Evolutionary conservation across 805 yeast species (phyloP), one percentile per base, ranked within the genome.

Genomic region (Schizosaccharomyces lindneri): DNA sequence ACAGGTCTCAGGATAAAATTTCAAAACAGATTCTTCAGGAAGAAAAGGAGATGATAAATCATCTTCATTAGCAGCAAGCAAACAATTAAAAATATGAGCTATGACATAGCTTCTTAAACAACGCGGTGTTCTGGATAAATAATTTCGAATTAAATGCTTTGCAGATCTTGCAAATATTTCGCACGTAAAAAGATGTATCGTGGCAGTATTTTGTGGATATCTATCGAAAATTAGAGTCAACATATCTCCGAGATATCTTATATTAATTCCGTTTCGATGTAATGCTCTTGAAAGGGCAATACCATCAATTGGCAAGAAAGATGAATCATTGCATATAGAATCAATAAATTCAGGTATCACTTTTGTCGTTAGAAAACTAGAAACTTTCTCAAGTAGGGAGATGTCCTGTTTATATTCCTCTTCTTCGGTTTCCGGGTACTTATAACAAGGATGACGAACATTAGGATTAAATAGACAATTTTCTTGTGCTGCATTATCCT

Each of bases 191-290:
- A 72, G 73, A 51, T 71, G 68, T n/a, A 70, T 67, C 32, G 69
- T 68, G 69, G 71, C 64, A 32, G 51, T 36, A 32, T 60, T 43
- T 2, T 46, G 36, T 69, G 72, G 21, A 67, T 68, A 60, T 69
- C 66, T 63, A 68, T 72, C 62, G 67, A 70, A 62, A 55, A 66
- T 64, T 61, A 70, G 67, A 43, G 70, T 68, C 27, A 82, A 82
- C 65, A 86, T 69, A 19, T 68, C 71, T 63, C 96, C 96, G 67
- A 90, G 76, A 69, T 90, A 90, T 74, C 97, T 84, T 72, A 89
- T 70, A 71, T 87, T 89, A 70, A 90, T 82, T 76, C 98, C 98
- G 62, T 76, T 75, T 64, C 79, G 79, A 71, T 93, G 98, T 72
- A 90, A 72, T 61, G 77, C 70, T 55, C 76, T 74, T 21, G 85